Base-by-base conservation (phyloP, 1,139 yeast genomes). In the Pneumocystis canis region DNA sequence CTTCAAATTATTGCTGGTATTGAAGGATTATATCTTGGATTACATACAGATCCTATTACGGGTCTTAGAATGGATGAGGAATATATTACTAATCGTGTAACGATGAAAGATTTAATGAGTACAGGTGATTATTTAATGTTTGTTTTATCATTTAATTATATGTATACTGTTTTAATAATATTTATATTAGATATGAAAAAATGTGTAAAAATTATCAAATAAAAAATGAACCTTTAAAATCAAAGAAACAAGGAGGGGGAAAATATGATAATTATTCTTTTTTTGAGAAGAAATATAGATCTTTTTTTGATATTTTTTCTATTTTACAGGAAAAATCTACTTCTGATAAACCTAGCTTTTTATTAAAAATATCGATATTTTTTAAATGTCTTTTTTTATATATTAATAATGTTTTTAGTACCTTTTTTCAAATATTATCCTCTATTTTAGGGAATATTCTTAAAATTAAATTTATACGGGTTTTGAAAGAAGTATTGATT, bases 1-100 rank as follows among this genome's bases (percentile, higher is more conserved):
- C 67, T 77, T 58, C 62, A 68, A 31, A 72, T 69, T 28, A 65
- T 74, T 39, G 76, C 76, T 32, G 76, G 76, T 4, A 66, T 72
- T 28, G 68, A 66, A 2, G 71, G 71, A 11, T 70, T 76, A 7
- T 72, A 71, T 7, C 59, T 61, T 11, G 69, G 70, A 4, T 70
- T 76, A 20, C 68, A 71, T 53, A 70, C 77, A 14, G 66, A 75
- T 65, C 62, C 71, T 16, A 64, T 68, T 9, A 35, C 65, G 2
- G 78, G 78, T 7, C 68, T 76, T 16, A 63, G 67, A 14, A 65
- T 65, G 28, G 67, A 67, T 39, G 70, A 65, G 18, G 59, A 67
- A n/a, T 69, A 67, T 58, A 63, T 69, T 6, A 65, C 66, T 16
- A 69, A 66, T 14, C 18, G 37, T 32, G 64, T 65, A 41, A 59